Evolutionary conservation across 768 basidiomycete species (phyloP), one percentile per base, ranked within the genome.

Genomic region (Antrodiella citrinella): DNA sequence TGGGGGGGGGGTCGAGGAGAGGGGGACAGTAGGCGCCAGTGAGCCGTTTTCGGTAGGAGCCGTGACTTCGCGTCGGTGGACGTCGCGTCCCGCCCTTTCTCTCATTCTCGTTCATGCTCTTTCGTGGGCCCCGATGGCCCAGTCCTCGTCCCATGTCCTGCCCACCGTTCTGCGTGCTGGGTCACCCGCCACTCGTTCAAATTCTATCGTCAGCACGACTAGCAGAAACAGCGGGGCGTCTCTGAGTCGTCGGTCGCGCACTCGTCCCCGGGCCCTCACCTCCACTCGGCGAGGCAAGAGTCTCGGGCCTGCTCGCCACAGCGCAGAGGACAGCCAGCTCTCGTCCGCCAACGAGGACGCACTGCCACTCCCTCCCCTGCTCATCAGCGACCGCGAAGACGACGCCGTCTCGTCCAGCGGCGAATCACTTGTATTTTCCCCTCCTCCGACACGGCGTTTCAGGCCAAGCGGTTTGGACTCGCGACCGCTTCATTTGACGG

Each of bases 171-270:
- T 43, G 35, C 23, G 46, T 20, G 42, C 45, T 22, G 48, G 53
- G 26, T 52, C 58, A 26, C 20, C 60, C 47, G 46, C 56, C 55
- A 51, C 55, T 47, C 65, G 66, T 51, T 59, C 64, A 39, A 62
- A 65, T 45, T 67, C 66, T 38, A 26, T 56, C 44, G 59, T 57
- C 44, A 63, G 62, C 49, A 63, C 60, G 24, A 53, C 55, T 50
- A 53, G 54, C 52, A 58, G 59, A 38, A 40, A 51, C 41, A 59
- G 58, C 53, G 41, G 9, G 7, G 7, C 53, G 47, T 62, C 60
- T 20, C 59, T 68, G 39, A 49, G 55, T 52, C 66, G 67, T 40
- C 56, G 65, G 49, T 60, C 67, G 47, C 62, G 65, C 41, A 65
- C 65, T 23, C 55, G 60, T 47, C 54, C 62, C 13, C 60, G 66